These are phyloP conservation scores for Monilinia fructicola DNA, from an alignment of 2,329 filamentous ascomycete genomes.

Conservation along the genomic window DNA sequence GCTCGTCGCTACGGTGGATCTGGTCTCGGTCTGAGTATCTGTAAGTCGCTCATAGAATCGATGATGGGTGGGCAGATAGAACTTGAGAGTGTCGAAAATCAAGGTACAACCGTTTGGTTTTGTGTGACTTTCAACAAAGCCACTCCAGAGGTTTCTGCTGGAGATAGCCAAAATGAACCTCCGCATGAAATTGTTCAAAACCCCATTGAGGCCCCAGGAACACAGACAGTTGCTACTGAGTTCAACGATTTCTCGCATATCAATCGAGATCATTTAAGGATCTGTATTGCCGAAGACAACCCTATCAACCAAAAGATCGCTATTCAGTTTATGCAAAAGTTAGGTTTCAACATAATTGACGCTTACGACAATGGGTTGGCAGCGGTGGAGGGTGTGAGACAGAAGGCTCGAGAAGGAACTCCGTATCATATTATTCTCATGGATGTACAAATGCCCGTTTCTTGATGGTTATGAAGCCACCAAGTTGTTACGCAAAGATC, in stretches of 20 bases:
- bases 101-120: slow-evolving; percentile 74
- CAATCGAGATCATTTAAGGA: slow-evolving; percentile 73
- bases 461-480: slow-evolving; percentile 92
- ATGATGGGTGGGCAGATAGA: slow-evolving; percentile 86
- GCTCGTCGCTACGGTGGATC: slow-evolving; percentile 90
- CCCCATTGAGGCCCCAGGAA: slow-evolving; percentile 45
- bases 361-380: slow-evolving; percentile 88
- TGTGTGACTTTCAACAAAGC: slow-evolving; percentile 84
- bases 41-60: slow-evolving; percentile 89
- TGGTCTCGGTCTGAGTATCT: slow-evolving; percentile 87
- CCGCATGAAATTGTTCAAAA: slow-evolving; percentile 44
- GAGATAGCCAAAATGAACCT: slow-evolving; percentile 49
- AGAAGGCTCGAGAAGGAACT: slow-evolving; percentile 66
- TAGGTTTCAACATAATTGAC: slow-evolving; percentile 79
- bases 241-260: slow-evolving; percentile 70
- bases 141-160: slow-evolving; percentile 57
- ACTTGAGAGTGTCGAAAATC: slow-evolving; percentile 72
- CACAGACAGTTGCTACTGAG: slow-evolving; percentile 41
- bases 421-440: slow-evolving; percentile 92
- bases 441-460: slow-evolving; percentile 96
- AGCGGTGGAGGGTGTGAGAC: slow-evolving; percentile 82
- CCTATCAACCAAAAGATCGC: slow-evolving; percentile 93
- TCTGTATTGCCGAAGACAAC: slow-evolving; percentile 95
- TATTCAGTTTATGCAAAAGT: slow-evolving; percentile 81
- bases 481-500: slow-evolving; percentile 74